Evolutionary conservation across 345 rosid genomes (phyloP), one percentile per base, ranked within the genome.

Genomic region (Physaria fendleri): DNA sequence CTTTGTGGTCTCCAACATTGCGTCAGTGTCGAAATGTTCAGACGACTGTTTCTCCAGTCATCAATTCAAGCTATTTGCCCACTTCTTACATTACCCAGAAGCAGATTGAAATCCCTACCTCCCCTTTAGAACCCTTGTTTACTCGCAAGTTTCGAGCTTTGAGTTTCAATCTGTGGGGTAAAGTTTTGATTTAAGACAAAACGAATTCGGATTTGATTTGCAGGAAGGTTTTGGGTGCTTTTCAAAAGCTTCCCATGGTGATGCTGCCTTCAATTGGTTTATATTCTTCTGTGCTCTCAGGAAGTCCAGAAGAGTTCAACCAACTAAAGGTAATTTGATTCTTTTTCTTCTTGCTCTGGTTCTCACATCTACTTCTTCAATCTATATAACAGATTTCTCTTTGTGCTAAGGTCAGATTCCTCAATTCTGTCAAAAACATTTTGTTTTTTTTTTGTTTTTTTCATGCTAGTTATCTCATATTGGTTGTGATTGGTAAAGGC

Each of bases 241-340:
- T 93, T 78, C 99, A 93, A 59, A 89, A 87, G 66, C 77, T 89
- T 4, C 99, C 97, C 5, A 82, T 93, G 91, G 97, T 93, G 60
- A 85, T 89, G 99, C n/a, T n/a, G n/a, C 97, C 91, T 21, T 81
- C 99, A 0, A 71, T 77, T 74, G 99, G 86, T 71, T 76, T 89
- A 42, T 81, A 89, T 34, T 62, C 42, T 51, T 93, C 97, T 27
- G n/a, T n/a, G 85, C 99, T 2, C 63, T 81, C 15, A 80, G 71
- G 78, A 93, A 89, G 71, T 93, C 93, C 0, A 93, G 70, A 65
- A 77, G 85, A 63, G 77, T 83, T 62, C 73, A 85, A 52, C 82
- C 97, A 12, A 83, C 95, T 2, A 86, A 86, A 86, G 99, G 99
- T 84, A 40, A 32, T 33, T 67, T 72, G 22, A 6, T 27, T 45